Base-by-base conservation (phyloP, 1,139 yeast species). In the Arxiozyma bovina region DNA sequence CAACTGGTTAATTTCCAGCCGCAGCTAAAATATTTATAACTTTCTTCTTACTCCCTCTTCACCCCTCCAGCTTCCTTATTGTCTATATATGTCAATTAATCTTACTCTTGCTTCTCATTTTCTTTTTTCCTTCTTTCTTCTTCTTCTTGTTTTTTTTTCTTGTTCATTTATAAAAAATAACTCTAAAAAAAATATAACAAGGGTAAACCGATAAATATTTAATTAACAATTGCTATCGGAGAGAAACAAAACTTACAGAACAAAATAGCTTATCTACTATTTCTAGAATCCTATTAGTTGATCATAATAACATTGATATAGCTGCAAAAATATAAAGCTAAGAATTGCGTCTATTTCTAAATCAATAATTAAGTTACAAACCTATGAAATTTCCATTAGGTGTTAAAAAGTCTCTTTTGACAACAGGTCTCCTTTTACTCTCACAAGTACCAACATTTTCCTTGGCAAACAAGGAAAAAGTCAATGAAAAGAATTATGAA, bases 401-500 rank as follows among this genome's bases (percentile, higher is more conserved):
- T 21, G 23, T 8, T 7, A 38, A 46, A 38, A 46, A 21, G 25
- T 34, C 49, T 42, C 42, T 46, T 20, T 21, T 34, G 20, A 46
- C 49, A 34, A 25, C 42, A 2, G 43, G 49, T 11, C 42, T 46
- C 42, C 42, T 46, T 34, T 46, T 30, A 46, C 49, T 46, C 22
- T 21, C 49, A 2, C 38, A 27, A 21, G 20, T 46, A 23, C 43
- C 49, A 8, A 42, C 50, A 1, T 47, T 61, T 40, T 70, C 58
- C 1, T 41, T 54, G 15, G 84, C 83, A 48, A 81, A 82, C 61
- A 72, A 72, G 60, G 83, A 77, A 52, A 63, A 64, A 30, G 74
- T 86, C 59, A 77, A 79, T 52, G 70, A 77, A 18, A 68, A 70
- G 9, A 63, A 70, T 51, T 76, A 85, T 22, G 94, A 87, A 65